A percentile compares a stretch with the other conserved stretches of the same genome.
These are phyloP conservation scores for Lunasporangiospora selenospora DNA, from an alignment of 192 early-diverging fungal genomes.

Conservation along the genomic window DNA sequence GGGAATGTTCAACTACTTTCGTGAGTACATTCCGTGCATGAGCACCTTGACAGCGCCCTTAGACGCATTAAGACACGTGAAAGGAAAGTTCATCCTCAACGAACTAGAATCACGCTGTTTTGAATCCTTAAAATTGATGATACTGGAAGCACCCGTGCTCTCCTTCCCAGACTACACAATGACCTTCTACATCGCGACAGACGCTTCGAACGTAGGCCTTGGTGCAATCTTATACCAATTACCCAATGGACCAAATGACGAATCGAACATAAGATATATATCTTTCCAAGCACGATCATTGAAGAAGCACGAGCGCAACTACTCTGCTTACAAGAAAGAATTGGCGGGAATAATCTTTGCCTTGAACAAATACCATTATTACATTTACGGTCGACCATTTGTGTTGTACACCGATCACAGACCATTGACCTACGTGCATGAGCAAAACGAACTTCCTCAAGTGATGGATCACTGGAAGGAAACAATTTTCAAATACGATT, in stretches of 20 bases:
- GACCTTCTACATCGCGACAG: slow-evolving; percentile 42
- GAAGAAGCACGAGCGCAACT: slow-evolving; percentile 19
- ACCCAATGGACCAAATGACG: not conserved
- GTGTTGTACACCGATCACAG: slow-evolving; percentile 49
- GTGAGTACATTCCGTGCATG: slow-evolving; percentile 22
- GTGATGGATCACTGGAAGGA: slow-evolving; percentile 44
- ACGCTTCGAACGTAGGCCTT: slow-evolving; percentile 51
- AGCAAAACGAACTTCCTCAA: slow-evolving; percentile 6
- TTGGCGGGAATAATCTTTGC: slow-evolving; percentile 32
- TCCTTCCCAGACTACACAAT: slow-evolving; percentile 14
- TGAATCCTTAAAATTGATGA: too few relatives aligned
- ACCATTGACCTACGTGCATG: slow-evolving; percentile 31
- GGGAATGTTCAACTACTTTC: slow-evolving; percentile 30
- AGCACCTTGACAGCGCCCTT: slow-evolving; percentile 23
- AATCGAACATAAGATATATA: slow-evolving; percentile 12
- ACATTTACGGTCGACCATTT: slow-evolving; percentile 38
- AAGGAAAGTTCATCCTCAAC: slow-evolving; percentile 4
- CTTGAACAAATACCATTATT: slow-evolving; percentile 43
- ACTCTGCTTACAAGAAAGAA: slow-evolving; percentile 42
- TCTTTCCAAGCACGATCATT: slow-evolving; percentile 34
- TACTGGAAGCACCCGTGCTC: slow-evolving; percentile 24
- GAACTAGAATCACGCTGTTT: too few relatives aligned
- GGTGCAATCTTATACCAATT: slow-evolving; percentile 41
- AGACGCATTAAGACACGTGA: slow-evolving; percentile 7
- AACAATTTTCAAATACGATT: slow-evolving; percentile 27